Conservation (phyloP, 495 filamentous ascomycete genomes). For the Platismatia glauca region DNA sequence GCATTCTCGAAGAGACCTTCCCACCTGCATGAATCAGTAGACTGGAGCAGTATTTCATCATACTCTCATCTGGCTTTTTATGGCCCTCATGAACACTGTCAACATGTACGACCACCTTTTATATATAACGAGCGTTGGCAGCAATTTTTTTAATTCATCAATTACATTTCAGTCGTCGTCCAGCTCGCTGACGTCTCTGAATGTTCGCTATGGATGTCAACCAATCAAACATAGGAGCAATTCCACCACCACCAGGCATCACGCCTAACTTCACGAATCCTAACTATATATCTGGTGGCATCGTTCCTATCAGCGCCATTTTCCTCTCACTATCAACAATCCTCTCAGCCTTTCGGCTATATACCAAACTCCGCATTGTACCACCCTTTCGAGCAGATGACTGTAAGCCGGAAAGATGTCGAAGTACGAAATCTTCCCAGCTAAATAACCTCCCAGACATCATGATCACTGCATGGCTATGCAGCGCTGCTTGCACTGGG, state of each 20-base stretch:
- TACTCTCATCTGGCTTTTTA: neutral
- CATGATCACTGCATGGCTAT: conserved; percentile 28
- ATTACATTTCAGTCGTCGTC: too few species aligned
- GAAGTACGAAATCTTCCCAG: neutral
- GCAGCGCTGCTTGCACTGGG: conserved; percentile 6
- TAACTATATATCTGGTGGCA: conserved; percentile 21
- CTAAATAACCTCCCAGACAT: conserved; percentile 20
- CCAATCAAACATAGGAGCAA: neutral
- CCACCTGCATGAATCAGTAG: neutral
- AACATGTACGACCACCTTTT: neutral
- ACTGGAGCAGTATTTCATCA: neutral
- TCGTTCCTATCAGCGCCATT: conserved; percentile 30
- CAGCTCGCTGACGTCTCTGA: too few species aligned
- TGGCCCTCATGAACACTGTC: neutral
- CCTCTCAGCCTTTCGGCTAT: conserved; percentile 28
- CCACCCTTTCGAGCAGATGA: conserved; percentile 33
- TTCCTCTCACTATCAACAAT: conserved; percentile 29
- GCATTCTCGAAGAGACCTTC: neutral
- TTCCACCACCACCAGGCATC: conserved; percentile 26
- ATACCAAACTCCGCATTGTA: conserved; percentile 31
- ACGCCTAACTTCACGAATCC: conserved; percentile 32
- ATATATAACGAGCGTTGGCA: too few species aligned
- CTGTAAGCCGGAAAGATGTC: conserved; percentile 24
- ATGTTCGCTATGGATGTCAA: neutral
- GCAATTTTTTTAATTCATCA: too few species aligned